These are phyloP conservation scores for Moesziomyces sp. DNA, from an alignment of 1,284 basidiomycete genomes.

Conservation along the genomic window DNA sequence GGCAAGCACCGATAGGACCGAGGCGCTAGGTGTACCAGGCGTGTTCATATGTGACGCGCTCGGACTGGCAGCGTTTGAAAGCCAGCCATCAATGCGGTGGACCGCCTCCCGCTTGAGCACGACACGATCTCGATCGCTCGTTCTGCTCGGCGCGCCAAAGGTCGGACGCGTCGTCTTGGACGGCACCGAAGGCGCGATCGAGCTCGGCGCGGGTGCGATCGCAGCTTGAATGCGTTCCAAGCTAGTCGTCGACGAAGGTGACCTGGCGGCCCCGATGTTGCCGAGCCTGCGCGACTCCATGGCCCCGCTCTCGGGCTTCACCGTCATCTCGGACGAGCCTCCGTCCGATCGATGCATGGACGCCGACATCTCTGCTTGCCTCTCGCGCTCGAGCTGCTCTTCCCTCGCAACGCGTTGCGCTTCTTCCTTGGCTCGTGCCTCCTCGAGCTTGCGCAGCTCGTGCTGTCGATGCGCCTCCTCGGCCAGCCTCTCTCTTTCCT, in stretches of 20 bases:
- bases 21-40: slow-evolving; percentile 52
- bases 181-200: slow-evolving; percentile 26
- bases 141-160: slow-evolving; percentile 20
- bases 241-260: slow-evolving; percentile 2
- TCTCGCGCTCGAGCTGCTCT: slow-evolving; percentile 3
- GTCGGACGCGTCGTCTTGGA: slow-evolving; percentile 24
- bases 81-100: slow-evolving; percentile 54
- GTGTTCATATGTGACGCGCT: slow-evolving; percentile 34
- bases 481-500: slow-evolving; percentile 36
- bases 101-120: slow-evolving; percentile 51
- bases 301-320: not conserved
- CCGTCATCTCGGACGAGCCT: not conserved
- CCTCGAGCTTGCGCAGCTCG: slow-evolving; percentile 26
- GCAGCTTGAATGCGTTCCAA: slow-evolving; percentile 21
- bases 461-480: slow-evolving; percentile 27
- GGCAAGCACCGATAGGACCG: slow-evolving; percentile 44
- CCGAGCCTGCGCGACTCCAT: slow-evolving; percentile 11
- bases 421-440: slow-evolving; percentile 28
- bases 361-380: slow-evolving; percentile 7
- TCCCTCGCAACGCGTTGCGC: slow-evolving; percentile 15
- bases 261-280: slow-evolving; percentile 6
- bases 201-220: slow-evolving; percentile 7
- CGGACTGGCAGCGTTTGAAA: slow-evolving; percentile 34
- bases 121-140: slow-evolving; percentile 32
- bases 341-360: not conserved